These are phyloP conservation scores for Bacidia rubella DNA, from an alignment of 495 filamentous ascomycete species.

Conservation along the genomic window DNA sequence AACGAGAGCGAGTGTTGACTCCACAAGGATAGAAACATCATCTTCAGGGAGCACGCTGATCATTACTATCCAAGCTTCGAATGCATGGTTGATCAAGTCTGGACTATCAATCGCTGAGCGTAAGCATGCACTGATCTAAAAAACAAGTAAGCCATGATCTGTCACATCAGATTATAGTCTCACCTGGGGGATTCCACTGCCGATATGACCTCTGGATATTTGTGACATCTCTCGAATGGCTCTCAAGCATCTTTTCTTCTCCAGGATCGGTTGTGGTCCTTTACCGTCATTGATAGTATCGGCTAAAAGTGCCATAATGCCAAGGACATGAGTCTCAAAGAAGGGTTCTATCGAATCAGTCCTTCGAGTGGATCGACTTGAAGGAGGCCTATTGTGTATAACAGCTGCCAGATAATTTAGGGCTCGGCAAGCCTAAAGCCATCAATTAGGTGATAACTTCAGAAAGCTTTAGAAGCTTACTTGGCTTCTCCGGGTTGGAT, in stretches of 20 bases:
- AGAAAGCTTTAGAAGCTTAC: not conserved
- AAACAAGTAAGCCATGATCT: conserved; percentile 5
- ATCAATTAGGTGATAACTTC: conserved; percentile 15
- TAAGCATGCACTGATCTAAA: conserved; percentile 71
- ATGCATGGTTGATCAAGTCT: conserved; percentile 60
- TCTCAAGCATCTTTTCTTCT: conserved; percentile 60
- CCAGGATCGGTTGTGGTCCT: conserved; percentile 41
- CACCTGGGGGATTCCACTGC: conserved; percentile 76
- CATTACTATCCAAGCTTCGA: conserved; percentile 72
- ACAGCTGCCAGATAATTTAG: conserved; percentile 55
- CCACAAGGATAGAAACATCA: conserved; percentile 64
- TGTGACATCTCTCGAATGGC: conserved; percentile 83
- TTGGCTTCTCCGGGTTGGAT: conserved; percentile 22
- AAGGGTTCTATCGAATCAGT: conserved; percentile 55
- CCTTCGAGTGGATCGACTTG: conserved; percentile 36
- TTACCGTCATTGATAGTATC: conserved; percentile 64
- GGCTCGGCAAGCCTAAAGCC: conserved; percentile 43
- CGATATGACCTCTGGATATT: conserved; percentile 52
- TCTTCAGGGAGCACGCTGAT: conserved; percentile 58
- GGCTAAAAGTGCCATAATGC: conserved; percentile 72
- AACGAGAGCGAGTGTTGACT: conserved; percentile 79
- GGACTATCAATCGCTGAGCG: conserved; percentile 65
- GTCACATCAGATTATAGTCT: conserved; percentile 14
- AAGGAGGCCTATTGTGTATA: conserved; percentile 35
- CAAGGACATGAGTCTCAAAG: conserved; percentile 72